phyloP scores from a whole-genome alignment of 805 yeast genomes.

The Clavispora santaluciae region DNA sequence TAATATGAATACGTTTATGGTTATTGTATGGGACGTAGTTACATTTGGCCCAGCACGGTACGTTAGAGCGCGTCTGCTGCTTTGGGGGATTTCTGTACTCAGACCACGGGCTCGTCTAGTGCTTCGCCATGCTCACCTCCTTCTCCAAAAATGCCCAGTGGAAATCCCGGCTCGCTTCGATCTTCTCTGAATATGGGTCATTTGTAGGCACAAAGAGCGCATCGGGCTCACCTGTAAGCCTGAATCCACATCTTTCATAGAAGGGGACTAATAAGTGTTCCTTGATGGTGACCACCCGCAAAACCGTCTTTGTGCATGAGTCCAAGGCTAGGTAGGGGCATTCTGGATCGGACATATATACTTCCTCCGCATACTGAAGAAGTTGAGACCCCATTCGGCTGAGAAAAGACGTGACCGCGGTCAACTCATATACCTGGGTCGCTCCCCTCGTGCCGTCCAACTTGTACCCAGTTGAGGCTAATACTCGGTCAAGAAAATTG shows the following conservation, averaged over 20 bases:
- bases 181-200: slow-evolving; percentile 21
- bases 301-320: slow-evolving; percentile 4
- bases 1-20: no score
- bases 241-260: slow-evolving; percentile 41
- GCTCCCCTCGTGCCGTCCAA: not conserved
- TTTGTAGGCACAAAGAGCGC: slow-evolving; percentile 24
- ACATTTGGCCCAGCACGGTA: no score
- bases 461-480: not conserved
- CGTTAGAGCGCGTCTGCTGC: no score
- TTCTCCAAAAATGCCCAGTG: slow-evolving; percentile 35
- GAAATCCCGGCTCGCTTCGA: slow-evolving; percentile 37
- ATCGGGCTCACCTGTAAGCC: slow-evolving; percentile 18
- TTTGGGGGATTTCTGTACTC: no score
- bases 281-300: slow-evolving; percentile 40
- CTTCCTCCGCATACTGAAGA: slow-evolving; percentile 20
- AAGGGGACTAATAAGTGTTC: slow-evolving; percentile 47
- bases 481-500: slow-evolving; percentile 14
- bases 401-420: slow-evolving; percentile 50
- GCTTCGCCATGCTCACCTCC: slow-evolving; percentile 4
- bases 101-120: no score
- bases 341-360: slow-evolving; percentile 11
- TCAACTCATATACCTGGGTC: slow-evolving; percentile 35
- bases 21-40: no score
- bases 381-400: slow-evolving; percentile 32
- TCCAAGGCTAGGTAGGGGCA: slow-evolving; percentile 10